A percentile compares a stretch with the other conserved stretches of the same genome.
Evolutionary conservation across 2,329 filamentous ascomycete species (phyloP).

Genomic region (Clathrospora elynae): DNA sequence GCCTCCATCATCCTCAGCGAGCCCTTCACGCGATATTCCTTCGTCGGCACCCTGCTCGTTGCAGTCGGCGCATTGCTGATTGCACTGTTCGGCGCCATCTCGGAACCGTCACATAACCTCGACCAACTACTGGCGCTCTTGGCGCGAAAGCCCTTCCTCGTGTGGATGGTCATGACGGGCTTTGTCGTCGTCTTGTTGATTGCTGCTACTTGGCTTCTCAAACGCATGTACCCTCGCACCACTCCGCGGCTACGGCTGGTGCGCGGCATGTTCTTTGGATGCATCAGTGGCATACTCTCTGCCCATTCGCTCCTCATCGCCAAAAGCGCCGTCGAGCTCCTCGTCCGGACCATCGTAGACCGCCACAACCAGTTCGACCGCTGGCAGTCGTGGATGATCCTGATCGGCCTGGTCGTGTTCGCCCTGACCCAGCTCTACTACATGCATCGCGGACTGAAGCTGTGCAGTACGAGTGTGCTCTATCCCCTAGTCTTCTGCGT

Average conservation of each 20-base stretch:
- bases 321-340: slow-evolving; percentile 93
- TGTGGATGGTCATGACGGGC: slow-evolving; percentile 85
- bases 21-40: slow-evolving; percentile 92
- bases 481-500: slow-evolving; percentile 98
- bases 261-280: slow-evolving; percentile 84
- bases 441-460: slow-evolving; percentile 87
- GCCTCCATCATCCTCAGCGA: slow-evolving; percentile 90
- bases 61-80: slow-evolving; percentile 88
- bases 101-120: slow-evolving; percentile 87
- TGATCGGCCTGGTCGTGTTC: slow-evolving; percentile 77
- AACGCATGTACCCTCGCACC: slow-evolving; percentile 47
- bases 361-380: slow-evolving; percentile 90
- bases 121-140: slow-evolving; percentile 79
- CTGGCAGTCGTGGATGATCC: slow-evolving; percentile 93
- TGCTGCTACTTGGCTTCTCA: slow-evolving; percentile 49
- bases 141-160: slow-evolving; percentile 73
- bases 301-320: slow-evolving; percentile 92
- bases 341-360: slow-evolving; percentile 85
- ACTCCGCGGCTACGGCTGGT: slow-evolving; percentile 73
- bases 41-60: slow-evolving; percentile 86
- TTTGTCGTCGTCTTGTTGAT: slow-evolving; percentile 73
- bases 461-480: slow-evolving; percentile 92
- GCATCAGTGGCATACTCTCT: slow-evolving; percentile 86
- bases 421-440: slow-evolving; percentile 94
- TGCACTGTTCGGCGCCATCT: slow-evolving; percentile 90